These are phyloP conservation scores for Penicillium sp. DNA, from an alignment of 2,329 filamentous ascomycete species.

Conservation along the genomic window DNA sequence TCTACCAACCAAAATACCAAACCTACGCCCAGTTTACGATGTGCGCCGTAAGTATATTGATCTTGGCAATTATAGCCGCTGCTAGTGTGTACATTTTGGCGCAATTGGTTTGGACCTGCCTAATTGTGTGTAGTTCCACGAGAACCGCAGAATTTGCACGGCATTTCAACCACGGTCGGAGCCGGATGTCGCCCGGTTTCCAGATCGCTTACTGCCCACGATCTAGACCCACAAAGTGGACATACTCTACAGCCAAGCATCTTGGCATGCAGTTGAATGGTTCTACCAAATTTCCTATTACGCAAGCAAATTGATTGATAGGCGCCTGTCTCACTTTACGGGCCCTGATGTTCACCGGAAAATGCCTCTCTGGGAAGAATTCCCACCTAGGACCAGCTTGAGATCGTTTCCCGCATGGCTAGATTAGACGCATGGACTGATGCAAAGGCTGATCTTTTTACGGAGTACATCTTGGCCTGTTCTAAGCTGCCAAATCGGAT, in stretches of 20 bases:
- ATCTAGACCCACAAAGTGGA: not conserved
- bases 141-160: not conserved
- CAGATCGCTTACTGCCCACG: not conserved
- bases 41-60: not conserved
- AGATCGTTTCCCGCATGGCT: not conserved
- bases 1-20: not conserved
- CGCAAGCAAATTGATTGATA: constrained; percentile 2
- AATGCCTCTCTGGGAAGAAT: not conserved
- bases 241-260: not conserved
- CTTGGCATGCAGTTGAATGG: not conserved
- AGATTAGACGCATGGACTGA: not conserved
- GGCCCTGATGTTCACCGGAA: not conserved
- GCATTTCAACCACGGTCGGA: not conserved
- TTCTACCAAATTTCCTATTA: not conserved
- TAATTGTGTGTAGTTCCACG: not conserved
- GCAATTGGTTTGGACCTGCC: not conserved
- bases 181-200: not conserved
- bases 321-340: not conserved
- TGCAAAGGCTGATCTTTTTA: not conserved
- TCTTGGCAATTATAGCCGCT: not conserved
- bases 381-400: constrained; percentile 31
- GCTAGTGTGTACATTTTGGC: not conserved
- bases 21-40: not conserved
- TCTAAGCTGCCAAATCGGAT: not conserved
- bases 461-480: not conserved